Percentiles rank a stretch among this genome's conserved stretches.
phyloP scores from a whole-genome alignment of 2,329 filamentous ascomycete genomes.

The Trichoderma atroviride region DNA sequence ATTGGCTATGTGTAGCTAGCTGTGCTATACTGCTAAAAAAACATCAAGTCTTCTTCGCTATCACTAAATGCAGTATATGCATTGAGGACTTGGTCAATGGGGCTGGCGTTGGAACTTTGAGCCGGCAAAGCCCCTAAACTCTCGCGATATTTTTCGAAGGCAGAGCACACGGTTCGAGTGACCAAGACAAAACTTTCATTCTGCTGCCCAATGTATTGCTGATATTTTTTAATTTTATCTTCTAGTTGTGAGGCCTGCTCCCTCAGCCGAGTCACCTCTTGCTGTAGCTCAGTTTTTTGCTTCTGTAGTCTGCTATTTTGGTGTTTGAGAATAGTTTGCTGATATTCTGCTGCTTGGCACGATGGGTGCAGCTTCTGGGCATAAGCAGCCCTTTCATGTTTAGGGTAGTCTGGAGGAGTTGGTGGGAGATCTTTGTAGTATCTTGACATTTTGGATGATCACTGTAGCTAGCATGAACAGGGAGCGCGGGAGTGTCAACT shows the following conservation, averaged over 20 bases:
- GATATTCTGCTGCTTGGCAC: neutral
- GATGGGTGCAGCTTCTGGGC: neutral
- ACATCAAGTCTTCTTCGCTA: neutral
- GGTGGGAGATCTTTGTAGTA: neutral
- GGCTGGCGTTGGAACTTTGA: neutral
- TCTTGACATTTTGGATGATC: neutral
- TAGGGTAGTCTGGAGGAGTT: neutral
- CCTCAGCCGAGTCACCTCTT: neutral
- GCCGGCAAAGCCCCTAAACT: neutral
- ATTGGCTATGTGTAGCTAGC: too few relatives aligned
- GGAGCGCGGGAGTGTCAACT: neutral
- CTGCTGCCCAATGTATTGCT: conserved; percentile 6
- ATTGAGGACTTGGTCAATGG: conserved; percentile 7
- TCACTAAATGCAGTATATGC: conserved; percentile 13
- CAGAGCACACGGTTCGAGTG: conserved; percentile 12
- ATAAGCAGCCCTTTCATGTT: neutral
- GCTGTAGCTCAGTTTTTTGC: conserved; percentile 9
- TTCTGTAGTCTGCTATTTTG: conserved; percentile 18
- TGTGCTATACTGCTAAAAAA: neutral
- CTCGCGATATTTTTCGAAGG: conserved; percentile 25
- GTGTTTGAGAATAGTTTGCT: neutral
- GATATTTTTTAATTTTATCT: conserved; percentile 6
- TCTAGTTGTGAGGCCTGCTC: neutral
- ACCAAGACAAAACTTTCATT: conserved; percentile 16
- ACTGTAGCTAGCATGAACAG: neutral